A percentile compares a stretch with the other conserved stretches of the same genome.
phyloP scores from a whole-genome alignment of 140 eudicot species.

The Cichorium intybus region DNA sequence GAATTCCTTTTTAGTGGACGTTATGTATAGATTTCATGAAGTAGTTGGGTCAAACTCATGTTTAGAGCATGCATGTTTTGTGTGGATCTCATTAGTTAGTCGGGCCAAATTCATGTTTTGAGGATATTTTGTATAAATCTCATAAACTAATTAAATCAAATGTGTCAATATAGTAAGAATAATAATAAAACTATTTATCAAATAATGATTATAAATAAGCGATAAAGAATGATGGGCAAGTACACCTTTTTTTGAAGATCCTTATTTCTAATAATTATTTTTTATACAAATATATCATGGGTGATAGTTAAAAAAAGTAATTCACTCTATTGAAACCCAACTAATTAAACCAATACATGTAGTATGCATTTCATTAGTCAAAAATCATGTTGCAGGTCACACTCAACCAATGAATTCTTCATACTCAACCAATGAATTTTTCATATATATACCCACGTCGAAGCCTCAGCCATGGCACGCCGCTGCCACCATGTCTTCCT shows the following conservation, averaged over 20 bases:
- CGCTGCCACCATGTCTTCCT: conserved; percentile 27
- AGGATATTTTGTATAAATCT: neutral
- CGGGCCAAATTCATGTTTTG: neutral
- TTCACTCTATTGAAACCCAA: neutral
- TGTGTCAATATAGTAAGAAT: too few relatives aligned
- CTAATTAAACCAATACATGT: conserved; percentile 23
- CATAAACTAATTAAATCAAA: neutral
- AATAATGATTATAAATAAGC: neutral
- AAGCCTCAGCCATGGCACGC: neutral
- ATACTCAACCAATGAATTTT: conserved; percentile 29
- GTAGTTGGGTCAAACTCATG: neutral
- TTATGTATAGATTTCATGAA: neutral
- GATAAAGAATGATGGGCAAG: neutral
- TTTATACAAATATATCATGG: neutral
- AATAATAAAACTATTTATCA: neutral
- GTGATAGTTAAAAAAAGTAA: neutral
- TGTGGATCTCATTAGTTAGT: neutral
- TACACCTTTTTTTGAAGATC: neutral
- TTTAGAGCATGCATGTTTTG: neutral
- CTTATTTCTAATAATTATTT: neutral
- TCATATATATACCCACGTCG: conserved; percentile 9
- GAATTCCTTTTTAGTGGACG: neutral
- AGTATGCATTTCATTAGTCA: conserved; percentile 29
- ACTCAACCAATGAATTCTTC: conserved; percentile 36
- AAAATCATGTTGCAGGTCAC: conserved; percentile 30